Evolutionary conservation across 257 asterid species (phyloP).

Genomic region (Solanum acaule): DNA sequence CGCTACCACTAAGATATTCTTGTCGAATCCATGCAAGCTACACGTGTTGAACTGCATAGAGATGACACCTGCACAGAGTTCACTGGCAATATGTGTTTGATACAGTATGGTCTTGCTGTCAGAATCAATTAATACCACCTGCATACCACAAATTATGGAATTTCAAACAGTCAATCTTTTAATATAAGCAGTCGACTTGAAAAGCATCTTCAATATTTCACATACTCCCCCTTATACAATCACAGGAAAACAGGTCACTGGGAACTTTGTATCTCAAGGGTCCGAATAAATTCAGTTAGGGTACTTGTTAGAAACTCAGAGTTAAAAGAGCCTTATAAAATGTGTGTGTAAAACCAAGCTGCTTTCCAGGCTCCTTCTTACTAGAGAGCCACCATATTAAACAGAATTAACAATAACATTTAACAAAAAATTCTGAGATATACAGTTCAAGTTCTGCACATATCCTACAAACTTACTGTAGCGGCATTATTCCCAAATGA

Average conservation of each 20-base stretch:
- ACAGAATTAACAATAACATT: neutral
- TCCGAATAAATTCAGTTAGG: neutral
- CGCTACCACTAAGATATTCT: slow-evolving; percentile 58
- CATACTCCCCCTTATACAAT: neutral
- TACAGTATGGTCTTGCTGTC: slow-evolving; percentile 57
- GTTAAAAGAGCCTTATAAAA: neutral
- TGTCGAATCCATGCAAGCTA: slow-evolving; percentile 82
- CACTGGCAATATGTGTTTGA: slow-evolving; percentile 63
- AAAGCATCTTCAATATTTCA: neutral
- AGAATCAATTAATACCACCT: slow-evolving; percentile 61
- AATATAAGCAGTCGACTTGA: neutral
- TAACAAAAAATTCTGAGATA: neutral
- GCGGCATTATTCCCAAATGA: neutral
- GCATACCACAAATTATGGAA: neutral
- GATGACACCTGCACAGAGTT: slow-evolving; percentile 60
- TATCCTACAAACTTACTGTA: neutral
- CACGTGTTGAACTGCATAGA: slow-evolving; percentile 65
- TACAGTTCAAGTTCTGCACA: neutral
- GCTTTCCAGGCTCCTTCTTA: neutral
- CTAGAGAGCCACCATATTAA: neutral
- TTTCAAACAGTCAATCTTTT: neutral
- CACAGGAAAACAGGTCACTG: neutral
- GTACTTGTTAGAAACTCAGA: neutral
- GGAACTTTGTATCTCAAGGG: neutral
- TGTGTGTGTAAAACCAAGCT: neutral